These are phyloP conservation scores for Apiospora malaysiana DNA, from an alignment of 2,329 filamentous ascomycete species.

Conservation along the genomic window DNA sequence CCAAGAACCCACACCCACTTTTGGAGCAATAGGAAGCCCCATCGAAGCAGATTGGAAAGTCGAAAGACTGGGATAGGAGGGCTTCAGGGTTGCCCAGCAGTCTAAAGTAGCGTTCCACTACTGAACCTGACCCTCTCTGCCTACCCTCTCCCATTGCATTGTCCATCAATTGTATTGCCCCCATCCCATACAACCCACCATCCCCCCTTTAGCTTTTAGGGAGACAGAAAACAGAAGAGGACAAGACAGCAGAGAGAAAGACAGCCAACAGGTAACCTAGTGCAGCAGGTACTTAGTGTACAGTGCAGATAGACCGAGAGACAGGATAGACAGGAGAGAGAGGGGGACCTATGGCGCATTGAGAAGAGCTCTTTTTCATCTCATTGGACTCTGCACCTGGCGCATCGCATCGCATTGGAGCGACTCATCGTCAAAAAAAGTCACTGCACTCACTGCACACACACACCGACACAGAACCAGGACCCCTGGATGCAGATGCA, in stretches of 20 bases:
- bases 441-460: conserved; percentile 3
- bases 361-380: conserved; percentile 16
- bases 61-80: not conserved
- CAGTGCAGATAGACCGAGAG: conserved; percentile 1
- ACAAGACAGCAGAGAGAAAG: too few relatives aligned
- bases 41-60: conserved; percentile 19
- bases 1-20: conserved; percentile 6
- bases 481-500: conserved; percentile 6
- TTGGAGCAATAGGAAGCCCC: conserved; percentile 19
- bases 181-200: conserved; percentile 14
- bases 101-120: conserved; percentile 10
- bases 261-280: not conserved
- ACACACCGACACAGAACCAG: not conserved
- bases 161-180: not conserved
- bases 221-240: not conserved
- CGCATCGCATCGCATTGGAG: conserved; percentile 12
- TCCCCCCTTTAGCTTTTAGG: not conserved
- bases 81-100: conserved; percentile 18
- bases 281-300: not conserved
- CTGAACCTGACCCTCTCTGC: not conserved
- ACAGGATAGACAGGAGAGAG: not conserved
- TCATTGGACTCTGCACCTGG: conserved; percentile 17
- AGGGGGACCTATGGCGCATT: conserved; percentile 11
- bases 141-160: not conserved
- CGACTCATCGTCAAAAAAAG: conserved; percentile 15